Conservation (phyloP, 2,329 filamentous ascomycete genomes). For the Alternaria ethzedia region DNA sequence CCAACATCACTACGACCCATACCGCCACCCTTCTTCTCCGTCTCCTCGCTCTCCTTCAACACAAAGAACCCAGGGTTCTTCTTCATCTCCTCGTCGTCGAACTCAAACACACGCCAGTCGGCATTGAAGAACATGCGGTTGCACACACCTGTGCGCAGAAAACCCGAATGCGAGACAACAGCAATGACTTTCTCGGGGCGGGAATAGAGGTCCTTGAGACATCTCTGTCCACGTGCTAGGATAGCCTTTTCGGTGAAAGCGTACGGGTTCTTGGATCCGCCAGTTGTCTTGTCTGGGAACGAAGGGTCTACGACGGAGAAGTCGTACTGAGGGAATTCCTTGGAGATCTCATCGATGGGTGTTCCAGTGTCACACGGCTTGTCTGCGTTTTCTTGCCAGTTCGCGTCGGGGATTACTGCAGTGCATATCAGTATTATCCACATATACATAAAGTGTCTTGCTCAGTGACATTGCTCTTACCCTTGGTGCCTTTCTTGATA, state of each 20-base stretch:
- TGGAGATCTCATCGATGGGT: slow-evolving; percentile 51
- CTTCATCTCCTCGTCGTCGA: slow-evolving; percentile 56
- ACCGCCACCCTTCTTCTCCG: slow-evolving; percentile 55
- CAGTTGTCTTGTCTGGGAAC: slow-evolving; percentile 68
- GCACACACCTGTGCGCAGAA: slow-evolving; percentile 64
- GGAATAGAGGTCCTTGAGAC: slow-evolving; percentile 58
- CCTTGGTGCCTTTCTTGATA: slow-evolving; percentile 54
- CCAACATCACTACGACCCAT: slow-evolving; percentile 58
- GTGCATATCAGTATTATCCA: neutral
- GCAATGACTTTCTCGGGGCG: slow-evolving; percentile 67
- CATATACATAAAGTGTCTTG: neutral
- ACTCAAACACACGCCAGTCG: slow-evolving; percentile 69
- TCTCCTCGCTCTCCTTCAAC: slow-evolving; percentile 58
- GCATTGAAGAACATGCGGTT: slow-evolving; percentile 62
- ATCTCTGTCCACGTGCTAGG: slow-evolving; percentile 60
- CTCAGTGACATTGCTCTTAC: neutral
- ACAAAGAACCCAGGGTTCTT: slow-evolving; percentile 47
- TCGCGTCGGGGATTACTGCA: slow-evolving; percentile 61
- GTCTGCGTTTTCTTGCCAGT: slow-evolving; percentile 65
- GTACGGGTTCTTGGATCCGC: slow-evolving; percentile 52
- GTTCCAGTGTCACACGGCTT: slow-evolving; percentile 68
- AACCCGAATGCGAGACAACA: slow-evolving; percentile 70
- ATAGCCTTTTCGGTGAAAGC: slow-evolving; percentile 61
- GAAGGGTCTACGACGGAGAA: slow-evolving; percentile 64
- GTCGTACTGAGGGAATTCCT: slow-evolving; percentile 63